Evolutionary conservation across 306 rosid genomes (phyloP).

Genomic region (Ormosia semicastrata): DNA sequence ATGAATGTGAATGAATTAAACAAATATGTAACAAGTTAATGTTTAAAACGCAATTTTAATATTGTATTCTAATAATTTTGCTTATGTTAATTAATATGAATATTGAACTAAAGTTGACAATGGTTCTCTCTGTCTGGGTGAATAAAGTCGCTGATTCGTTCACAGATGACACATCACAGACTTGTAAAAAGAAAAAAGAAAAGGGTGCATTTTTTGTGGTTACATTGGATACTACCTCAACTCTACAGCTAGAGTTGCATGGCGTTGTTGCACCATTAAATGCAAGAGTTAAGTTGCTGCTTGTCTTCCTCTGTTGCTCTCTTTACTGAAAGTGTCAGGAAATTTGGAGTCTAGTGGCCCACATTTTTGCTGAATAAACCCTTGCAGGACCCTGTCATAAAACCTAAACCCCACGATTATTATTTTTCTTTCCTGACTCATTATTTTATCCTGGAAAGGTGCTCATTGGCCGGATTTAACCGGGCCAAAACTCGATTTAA

Average conservation of each 20-base stretch:
- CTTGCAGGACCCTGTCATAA: neutral
- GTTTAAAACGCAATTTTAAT: neutral
- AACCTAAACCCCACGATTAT: neutral
- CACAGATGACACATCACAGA: neutral
- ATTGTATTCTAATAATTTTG: neutral
- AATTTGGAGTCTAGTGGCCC: neutral
- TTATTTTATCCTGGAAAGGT: no score
- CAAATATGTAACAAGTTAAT: neutral
- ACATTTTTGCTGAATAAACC: neutral
- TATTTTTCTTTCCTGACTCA: no score
- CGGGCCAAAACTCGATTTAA: no score
- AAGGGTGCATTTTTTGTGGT: neutral
- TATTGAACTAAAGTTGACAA: neutral
- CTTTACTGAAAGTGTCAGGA: constrained; percentile 1
- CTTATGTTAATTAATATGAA: neutral
- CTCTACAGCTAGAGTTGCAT: neutral
- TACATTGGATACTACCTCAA: neutral
- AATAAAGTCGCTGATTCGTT: neutral
- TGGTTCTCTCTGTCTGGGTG: neutral
- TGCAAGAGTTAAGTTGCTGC: neutral
- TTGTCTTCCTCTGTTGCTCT: neutral
- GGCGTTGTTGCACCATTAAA: constrained; percentile 7
- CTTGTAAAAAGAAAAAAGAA: neutral
- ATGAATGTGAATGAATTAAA: neutral
- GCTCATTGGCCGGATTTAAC: no score